Conservation (phyloP, 306 rosid species). For the Sicyos baderoa region DNA sequence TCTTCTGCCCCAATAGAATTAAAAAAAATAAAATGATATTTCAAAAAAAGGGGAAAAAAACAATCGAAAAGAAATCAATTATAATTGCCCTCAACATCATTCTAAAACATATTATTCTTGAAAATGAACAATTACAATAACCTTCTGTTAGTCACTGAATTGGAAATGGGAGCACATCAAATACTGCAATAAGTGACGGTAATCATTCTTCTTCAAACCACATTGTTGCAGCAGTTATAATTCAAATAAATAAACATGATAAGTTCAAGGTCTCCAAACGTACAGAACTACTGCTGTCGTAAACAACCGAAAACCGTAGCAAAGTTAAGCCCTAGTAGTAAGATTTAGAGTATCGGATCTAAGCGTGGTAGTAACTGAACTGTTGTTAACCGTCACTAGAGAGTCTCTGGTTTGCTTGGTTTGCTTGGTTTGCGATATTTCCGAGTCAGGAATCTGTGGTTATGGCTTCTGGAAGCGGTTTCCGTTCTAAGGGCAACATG, state of each 20-base stretch:
- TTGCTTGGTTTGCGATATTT: conserved; percentile 2
- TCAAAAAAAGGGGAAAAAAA: too few relatives aligned
- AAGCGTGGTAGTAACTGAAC: not conserved
- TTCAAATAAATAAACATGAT: conserved; percentile 3
- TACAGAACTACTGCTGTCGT: not conserved
- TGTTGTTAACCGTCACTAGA: conserved; percentile 3
- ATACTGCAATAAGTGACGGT: not conserved
- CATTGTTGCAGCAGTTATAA: not conserved
- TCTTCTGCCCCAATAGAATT: too few relatives aligned
- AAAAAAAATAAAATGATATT: too few relatives aligned
- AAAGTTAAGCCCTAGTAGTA: not conserved
- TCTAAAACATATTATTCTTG: not conserved
- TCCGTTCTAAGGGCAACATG: conserved; percentile 37
- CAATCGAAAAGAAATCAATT: too few relatives aligned
- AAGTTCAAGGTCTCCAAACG: not conserved
- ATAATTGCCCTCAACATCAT: too few relatives aligned
- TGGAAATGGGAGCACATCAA: not conserved
- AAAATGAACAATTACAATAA: not conserved
- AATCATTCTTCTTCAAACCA: not conserved
- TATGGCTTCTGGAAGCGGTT: conserved; percentile 73
- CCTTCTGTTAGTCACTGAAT: too few relatives aligned
- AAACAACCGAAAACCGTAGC: not conserved
- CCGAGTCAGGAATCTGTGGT: conserved; percentile 47
- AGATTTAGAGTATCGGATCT: conserved; percentile 12
- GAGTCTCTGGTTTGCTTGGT: conserved; percentile 16